Conservation (phyloP, 148 eudicot genomes). For the Nepenthes gracilis region DNA sequence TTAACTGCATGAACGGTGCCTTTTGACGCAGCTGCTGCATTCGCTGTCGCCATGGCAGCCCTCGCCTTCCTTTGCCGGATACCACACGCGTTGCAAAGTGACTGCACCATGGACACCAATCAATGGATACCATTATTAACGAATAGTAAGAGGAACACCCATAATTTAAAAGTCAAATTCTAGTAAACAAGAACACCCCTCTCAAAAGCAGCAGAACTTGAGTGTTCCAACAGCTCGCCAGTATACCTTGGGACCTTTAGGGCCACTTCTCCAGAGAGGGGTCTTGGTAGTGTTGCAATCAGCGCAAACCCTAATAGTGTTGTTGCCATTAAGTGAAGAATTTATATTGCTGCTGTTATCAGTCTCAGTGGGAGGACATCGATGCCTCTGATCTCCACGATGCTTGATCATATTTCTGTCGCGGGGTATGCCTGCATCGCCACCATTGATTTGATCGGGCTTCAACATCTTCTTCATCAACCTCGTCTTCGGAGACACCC, state of each 20-base stretch:
- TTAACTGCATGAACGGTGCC: constrained; percentile 5
- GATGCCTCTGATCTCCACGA: constrained; percentile 15
- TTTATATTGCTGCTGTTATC: constrained; percentile 14
- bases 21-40: constrained; percentile 24
- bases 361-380: constrained; percentile 10
- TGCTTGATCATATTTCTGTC: neutral
- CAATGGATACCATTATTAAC: neutral
- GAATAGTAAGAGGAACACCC: too few relatives aligned
- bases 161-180: too few relatives aligned
- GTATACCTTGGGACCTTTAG: constrained; percentile 71
- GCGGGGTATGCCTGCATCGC: neutral
- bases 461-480: constrained; percentile 42
- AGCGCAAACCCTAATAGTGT: constrained; percentile 52
- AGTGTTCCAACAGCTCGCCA: neutral
- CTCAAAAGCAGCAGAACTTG: too few relatives aligned
- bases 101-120: constrained; percentile 17
- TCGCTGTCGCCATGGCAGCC: constrained; percentile 53
- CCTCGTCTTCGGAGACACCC: too few relatives aligned
- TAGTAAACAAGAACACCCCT: too few relatives aligned
- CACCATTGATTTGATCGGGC: constrained; percentile 1
- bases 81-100: constrained; percentile 80
- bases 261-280: constrained; percentile 87
- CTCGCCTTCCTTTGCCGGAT: constrained; percentile 75
- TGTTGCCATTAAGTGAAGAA: constrained; percentile 6
- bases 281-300: constrained; percentile 79